These are phyloP conservation scores for Clitopilus hobsonii DNA, from an alignment of 768 basidiomycete genomes.

Conservation along the genomic window DNA sequence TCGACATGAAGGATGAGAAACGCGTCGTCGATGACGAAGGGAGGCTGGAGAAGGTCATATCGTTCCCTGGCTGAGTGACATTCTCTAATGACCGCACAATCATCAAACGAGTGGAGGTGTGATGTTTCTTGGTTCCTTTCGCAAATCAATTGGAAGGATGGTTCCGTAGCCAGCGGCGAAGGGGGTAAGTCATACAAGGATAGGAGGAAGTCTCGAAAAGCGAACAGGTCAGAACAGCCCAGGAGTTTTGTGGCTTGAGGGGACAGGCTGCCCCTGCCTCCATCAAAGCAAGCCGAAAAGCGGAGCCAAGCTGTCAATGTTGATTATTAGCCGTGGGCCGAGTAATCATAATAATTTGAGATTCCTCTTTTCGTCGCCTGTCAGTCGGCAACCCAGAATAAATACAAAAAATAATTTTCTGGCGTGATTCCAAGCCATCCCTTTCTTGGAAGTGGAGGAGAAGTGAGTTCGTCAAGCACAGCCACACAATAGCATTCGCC, in stretches of 20 bases:
- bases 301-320: background rate
- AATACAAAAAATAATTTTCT: background rate
- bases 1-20: background rate
- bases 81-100: background rate
- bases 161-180: background rate
- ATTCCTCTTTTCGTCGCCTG: background rate
- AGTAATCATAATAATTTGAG: background rate
- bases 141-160: background rate
- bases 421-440: background rate
- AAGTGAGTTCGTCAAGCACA: background rate
- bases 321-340: background rate
- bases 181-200: background rate
- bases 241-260: background rate
- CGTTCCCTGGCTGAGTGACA: background rate
- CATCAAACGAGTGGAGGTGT: background rate
- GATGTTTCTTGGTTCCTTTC: too few species aligned
- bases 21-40: background rate
- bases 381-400: background rate
- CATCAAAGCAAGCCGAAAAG: background rate
- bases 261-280: background rate
- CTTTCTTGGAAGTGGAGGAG: background rate
- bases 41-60: background rate
- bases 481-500: background rate
- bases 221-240: background rate
- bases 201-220: background rate